Base-by-base conservation (phyloP, 2,329 filamentous ascomycete species). In the Huntiella bhutanensis region DNA sequence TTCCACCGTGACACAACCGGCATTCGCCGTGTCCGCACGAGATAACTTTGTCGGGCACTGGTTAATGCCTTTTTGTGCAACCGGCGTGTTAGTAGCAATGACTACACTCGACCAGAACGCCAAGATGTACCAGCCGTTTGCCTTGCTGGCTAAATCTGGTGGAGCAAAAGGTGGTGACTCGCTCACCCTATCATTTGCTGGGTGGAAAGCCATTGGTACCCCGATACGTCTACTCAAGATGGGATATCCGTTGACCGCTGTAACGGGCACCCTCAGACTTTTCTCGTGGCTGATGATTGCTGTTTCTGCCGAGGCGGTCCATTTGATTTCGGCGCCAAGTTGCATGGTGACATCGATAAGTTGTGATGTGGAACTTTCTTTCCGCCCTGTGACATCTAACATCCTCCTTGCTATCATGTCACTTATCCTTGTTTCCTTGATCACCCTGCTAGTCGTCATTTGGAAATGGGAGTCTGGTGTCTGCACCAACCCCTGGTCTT, bases 101-200 rank as follows among this genome's bases (percentile, higher is more conserved):
- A 48, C 35, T 28, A 48, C 41, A 6, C 34, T 48, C n/a, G 46
- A 48, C 32, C 41, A 44, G 32, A 48, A 48, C 12, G 35, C 41
- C 34, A 48, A 44, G 28, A 48, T 48, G 46, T 48, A 45, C 15
- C 46, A 48, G 41, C 46, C 41, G 5, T 48, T 48, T 41, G 41
- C 36, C 3, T 32, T 44, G 6, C 35, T 48, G 8, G 41, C 35
- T 12, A 42, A 36, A 16, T 41, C 41, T 7, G 41, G 19, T 19
- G 40, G 43, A 8, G 32, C 48, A n/a, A 12, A 11, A 10, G 48
- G 40, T 8, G 34, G 35, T 10, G 42, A 49, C 10, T 42, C 42
- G 5, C 33, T 49, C 4, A 49, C 37, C 17, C 37, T 49, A 15
- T 41, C 35, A 19, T 49, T 49, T 41, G 34, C 32, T 34, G 44